Percentiles rank a stretch among this genome's conserved stretches.
Evolutionary conservation across 2,329 filamentous ascomycete genomes (phyloP).

Genomic region (Harringtonia aguacate): DNA sequence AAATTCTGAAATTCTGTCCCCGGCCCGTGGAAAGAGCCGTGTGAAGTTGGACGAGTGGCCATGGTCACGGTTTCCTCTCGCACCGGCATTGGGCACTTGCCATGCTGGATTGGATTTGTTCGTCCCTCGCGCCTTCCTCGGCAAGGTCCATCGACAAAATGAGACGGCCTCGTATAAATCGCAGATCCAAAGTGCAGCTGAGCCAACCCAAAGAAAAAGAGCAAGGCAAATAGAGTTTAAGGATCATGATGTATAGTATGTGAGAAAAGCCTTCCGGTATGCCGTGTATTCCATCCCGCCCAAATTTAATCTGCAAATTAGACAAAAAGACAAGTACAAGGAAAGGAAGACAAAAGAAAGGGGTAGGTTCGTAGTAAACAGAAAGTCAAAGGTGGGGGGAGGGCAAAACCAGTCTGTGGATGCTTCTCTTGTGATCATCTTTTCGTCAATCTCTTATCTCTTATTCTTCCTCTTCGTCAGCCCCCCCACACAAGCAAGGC

Average conservation of each 20-base stretch:
- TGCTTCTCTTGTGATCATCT: neutral
- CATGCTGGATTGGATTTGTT: no score
- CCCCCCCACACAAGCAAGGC: neutral
- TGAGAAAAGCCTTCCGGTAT: constrained; percentile 1
- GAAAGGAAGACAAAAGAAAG: neutral
- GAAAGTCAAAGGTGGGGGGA: neutral
- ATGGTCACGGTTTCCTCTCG: no score
- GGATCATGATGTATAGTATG: neutral
- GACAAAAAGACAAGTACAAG: neutral
- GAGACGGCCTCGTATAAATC: no score
- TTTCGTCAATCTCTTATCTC: neutral
- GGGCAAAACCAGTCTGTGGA: neutral
- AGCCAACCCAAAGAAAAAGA: neutral
- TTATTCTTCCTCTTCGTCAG: neutral
- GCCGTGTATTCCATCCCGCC: neutral
- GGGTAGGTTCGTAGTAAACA: neutral
- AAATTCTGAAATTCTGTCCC: no score
- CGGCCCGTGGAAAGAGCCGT: no score
- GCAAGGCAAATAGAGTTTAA: neutral
- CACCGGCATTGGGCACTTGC: no score
- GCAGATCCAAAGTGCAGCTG: no score
- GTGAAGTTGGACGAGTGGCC: no score
- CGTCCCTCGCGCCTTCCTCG: no score
- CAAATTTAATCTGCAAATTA: constrained; percentile 1
- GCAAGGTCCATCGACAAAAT: no score